Base-by-base conservation (phyloP, 352 stramenopile species). In the Pythium apleroticum region DNA sequence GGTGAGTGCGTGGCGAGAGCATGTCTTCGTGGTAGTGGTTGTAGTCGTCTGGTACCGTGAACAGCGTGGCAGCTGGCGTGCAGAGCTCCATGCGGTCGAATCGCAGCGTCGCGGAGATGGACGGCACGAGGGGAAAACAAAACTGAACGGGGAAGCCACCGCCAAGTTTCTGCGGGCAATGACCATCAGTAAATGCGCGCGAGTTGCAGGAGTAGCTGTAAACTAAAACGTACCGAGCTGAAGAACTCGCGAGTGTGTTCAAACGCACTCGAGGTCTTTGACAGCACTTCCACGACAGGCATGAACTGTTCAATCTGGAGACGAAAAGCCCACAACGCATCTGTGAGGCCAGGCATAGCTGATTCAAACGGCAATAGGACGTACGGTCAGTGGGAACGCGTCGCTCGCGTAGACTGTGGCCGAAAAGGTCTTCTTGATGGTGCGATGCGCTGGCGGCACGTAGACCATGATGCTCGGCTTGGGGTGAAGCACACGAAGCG, bases 121-220 rank as follows among this genome's bases (percentile, higher is more conserved):
- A 89, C 3, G 79, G 79, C 43, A 89, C 60, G n/a, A 90, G 48
- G 4, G 81, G 81, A 33, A 90, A 85, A 69, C 76, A 81, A 65
- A 89, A 90, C 61, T 90, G 78, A 17, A 90, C 80, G 11, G 81
- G 81, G 43, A 89, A 90, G n/a, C 78, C 81, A 8, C 84, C 71
- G 11, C 66, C 74, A 24, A 79, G 54, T 24, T 71, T 59, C 79
- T 90, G n/a, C n/a, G n/a, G n/a, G n/a, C n/a, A n/a, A n/a, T n/a
- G n/a, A n/a, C n/a, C n/a, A n/a, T n/a, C n/a, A n/a, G n/a, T n/a
- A n/a, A n/a, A n/a, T n/a, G n/a, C n/a, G n/a, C n/a, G n/a, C n/a
- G n/a, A n/a, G n/a, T n/a, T n/a, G n/a, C n/a, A n/a, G n/a, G n/a
- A n/a, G n/a, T n/a, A n/a, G n/a, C n/a, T n/a, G n/a, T n/a, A n/a